Conservation (phyloP, 1,284 basidiomycete species). For the Puccinia polysora region DNA sequence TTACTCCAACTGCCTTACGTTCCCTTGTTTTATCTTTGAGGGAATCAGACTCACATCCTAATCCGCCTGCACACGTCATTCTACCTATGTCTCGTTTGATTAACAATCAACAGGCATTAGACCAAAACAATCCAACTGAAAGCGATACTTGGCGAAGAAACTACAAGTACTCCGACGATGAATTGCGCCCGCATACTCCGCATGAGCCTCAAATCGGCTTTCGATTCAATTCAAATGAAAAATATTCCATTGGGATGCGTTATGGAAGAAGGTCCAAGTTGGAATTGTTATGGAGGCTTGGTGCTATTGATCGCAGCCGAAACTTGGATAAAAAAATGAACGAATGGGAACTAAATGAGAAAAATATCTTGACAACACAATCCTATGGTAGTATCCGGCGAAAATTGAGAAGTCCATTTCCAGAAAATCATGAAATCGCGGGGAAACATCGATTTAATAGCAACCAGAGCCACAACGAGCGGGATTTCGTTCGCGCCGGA, state of each 20-base stretch:
- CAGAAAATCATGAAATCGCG: background rate
- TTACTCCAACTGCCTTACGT: conserved; percentile 50
- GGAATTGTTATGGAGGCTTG: conserved; percentile 52
- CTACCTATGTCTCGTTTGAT: conserved; percentile 51
- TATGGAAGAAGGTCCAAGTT: conserved; percentile 52
- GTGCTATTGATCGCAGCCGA: conserved; percentile 50
- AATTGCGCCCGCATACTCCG: conserved; percentile 45
- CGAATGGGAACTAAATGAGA: conserved; percentile 49
- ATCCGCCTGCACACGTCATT: conserved; percentile 48
- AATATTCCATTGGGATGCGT: conserved; percentile 50
- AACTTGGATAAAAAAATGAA: conserved; percentile 49
- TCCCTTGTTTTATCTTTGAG: conserved; percentile 48
- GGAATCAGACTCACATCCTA: conserved; percentile 45
- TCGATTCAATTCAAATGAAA: conserved; percentile 50
- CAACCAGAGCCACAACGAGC: background rate
- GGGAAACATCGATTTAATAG: background rate
- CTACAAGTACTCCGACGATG: background rate
- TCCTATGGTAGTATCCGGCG: conserved; percentile 48
- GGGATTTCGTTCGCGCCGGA: conserved; percentile 49
- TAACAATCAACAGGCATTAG: conserved; percentile 47
- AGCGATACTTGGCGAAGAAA: too few relatives aligned
- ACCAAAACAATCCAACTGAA: conserved; percentile 46
- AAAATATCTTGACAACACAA: conserved; percentile 48
- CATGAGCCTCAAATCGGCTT: conserved; percentile 53
- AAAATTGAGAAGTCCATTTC: background rate